Conservation (phyloP, 495 filamentous ascomycete species). For the Annulohypoxylon maeteangense region DNA sequence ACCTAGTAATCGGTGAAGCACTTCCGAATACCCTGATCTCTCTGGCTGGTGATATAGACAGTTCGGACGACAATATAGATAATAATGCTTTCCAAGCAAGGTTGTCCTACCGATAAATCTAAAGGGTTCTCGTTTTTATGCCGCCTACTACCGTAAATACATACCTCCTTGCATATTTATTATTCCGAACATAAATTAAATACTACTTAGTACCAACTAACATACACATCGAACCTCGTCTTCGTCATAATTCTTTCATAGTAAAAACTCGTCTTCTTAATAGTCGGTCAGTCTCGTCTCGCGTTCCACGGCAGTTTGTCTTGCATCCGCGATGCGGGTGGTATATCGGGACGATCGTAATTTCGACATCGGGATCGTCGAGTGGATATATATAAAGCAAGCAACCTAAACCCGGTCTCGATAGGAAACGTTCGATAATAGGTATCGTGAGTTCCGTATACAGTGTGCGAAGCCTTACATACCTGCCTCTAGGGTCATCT, state of each 20-base stretch:
- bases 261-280: neutral
- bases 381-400: slow-evolving; percentile 27
- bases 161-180: neutral
- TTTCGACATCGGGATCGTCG: slow-evolving; percentile 11
- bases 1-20: neutral
- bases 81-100: neutral
- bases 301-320: slow-evolving; percentile 16
- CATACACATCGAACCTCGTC: neutral
- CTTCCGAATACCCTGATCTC: neutral
- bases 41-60: neutral
- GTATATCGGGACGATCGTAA: slow-evolving; percentile 34
- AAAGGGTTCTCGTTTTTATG: neutral
- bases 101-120: neutral
- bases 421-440: slow-evolving; percentile 13
- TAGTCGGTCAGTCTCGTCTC: neutral
- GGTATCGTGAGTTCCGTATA: slow-evolving; percentile 6
- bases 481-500: neutral
- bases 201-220: neutral
- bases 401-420: slow-evolving; percentile 20
- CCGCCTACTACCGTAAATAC: neutral
- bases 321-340: slow-evolving; percentile 7
- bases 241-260: neutral
- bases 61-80: slow-evolving; percentile 11
- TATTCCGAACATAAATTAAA: neutral
- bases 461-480: neutral